Base-by-base conservation (phyloP, 116 monocot genomes). In the Posidonia oceanica region DNA sequence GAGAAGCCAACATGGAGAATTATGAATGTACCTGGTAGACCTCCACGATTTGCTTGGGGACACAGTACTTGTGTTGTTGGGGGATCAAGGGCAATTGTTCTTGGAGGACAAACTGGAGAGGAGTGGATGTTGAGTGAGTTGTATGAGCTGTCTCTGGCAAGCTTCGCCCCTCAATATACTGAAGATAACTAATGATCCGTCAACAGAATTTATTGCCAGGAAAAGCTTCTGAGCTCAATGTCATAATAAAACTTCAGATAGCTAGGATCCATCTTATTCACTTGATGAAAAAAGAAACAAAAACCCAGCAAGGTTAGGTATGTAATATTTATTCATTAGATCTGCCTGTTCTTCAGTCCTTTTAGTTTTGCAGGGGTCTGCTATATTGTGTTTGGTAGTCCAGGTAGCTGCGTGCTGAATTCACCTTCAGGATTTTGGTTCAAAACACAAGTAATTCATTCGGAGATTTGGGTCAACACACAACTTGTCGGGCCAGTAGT, bases 101-200 rank as follows among this genome's bases (percentile, higher is more conserved):
- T 88, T 39, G 87, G 84, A 11, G 84, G 87, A 2, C 84, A 87
- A 70, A 84, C 84, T 52, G 84, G 84, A 36, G 82, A 87, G 63
- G 87, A 87, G 23, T 87, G 87, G 87, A 80, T 87, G 79, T 66
- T 87, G 53, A 84, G 84, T 52, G 87, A 87, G 69, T 59, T 87
- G 41, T 74, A 84, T 52, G 87, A 87, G 73, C 64, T 88, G 4
- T 91, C 87, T 40, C 54, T 91, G 20, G 64, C 82, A 3, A 81
- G 80, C 53, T 54, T 54, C 7, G 36, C 13, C 29, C 21, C 62
- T 21, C 22, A 36, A 62, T 11, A 21, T 62, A 11, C 4, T 62
- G 22, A 62, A 62, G 62, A 62, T 62, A 11, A 1, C 56, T 7
- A 18, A 56, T 56, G 16, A 57, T 57, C 18, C 18, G 29, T 57